Evolutionary conservation across 1,284 basidiomycete genomes (phyloP).

Genomic region (Ceratobasidium sp.): DNA sequence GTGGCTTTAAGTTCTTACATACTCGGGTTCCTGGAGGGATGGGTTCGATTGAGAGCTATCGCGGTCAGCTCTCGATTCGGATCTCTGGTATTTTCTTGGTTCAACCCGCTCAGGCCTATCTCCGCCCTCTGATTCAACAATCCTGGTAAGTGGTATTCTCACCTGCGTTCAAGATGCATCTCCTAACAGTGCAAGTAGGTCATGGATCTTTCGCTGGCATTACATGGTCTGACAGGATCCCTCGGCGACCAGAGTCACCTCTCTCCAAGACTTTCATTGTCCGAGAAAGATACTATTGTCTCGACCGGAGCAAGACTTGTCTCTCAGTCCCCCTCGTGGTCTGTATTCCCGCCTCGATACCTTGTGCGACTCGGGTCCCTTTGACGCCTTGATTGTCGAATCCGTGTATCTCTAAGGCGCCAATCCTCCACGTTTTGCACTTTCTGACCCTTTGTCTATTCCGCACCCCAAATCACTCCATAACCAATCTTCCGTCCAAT

Average conservation of each 20-base stretch:
- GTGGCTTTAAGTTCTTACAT: neutral
- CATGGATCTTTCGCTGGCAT: neutral
- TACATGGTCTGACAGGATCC: neutral
- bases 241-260: neutral
- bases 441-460: neutral
- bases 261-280: neutral
- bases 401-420: neutral
- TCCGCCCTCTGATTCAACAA: neutral
- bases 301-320: neutral
- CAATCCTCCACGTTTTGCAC: neutral
- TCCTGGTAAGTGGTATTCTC: conserved; percentile 18
- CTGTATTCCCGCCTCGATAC: conserved; percentile 6
- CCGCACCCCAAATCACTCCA: neutral
- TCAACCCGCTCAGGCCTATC: neutral
- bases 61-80: neutral
- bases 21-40: neutral
- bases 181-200: neutral
- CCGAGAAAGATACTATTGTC: neutral
- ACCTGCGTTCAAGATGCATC: conserved; percentile 4
- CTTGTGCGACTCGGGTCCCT: neutral
- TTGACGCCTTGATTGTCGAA: neutral
- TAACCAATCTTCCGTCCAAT: neutral
- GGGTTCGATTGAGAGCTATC: neutral
- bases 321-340: neutral
- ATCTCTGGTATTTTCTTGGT: neutral